A percentile compares a stretch with the other conserved stretches of the same genome.
Evolutionary conservation across 2,329 filamentous ascomycete genomes (phyloP).

Genomic region (Remersonia thermophila): DNA sequence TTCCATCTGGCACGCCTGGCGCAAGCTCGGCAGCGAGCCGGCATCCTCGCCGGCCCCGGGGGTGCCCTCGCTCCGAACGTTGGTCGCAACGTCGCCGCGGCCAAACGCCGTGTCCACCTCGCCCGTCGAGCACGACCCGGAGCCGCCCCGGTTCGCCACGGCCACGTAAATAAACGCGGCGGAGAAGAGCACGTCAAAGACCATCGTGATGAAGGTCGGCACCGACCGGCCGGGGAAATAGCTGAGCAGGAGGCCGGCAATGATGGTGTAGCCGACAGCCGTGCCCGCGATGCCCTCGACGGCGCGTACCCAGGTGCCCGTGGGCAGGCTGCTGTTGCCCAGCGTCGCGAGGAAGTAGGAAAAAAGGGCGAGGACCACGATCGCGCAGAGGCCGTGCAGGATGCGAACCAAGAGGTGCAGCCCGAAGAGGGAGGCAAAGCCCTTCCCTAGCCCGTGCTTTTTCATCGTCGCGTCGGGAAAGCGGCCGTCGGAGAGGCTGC

Average conservation of each 20-base stretch:
- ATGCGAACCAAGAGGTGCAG: constrained; percentile 59
- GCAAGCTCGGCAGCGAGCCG: constrained; percentile 33
- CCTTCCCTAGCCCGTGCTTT: constrained; percentile 34
- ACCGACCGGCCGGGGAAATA: constrained; percentile 64
- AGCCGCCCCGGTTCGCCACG: constrained; percentile 57
- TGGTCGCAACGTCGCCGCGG: constrained; percentile 39
- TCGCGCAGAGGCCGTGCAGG: constrained; percentile 60
- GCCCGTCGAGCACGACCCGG: constrained; percentile 47
- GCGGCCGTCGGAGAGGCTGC: too few species aligned
- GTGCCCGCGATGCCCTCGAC: constrained; percentile 69
- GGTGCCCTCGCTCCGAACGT: constrained; percentile 33
- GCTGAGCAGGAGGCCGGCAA: constrained; percentile 64
- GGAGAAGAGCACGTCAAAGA: constrained; percentile 66
- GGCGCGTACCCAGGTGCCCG: constrained; percentile 54
- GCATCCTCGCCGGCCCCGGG: constrained; percentile 25
- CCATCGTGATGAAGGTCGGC: constrained; percentile 59
- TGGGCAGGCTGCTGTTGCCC: constrained; percentile 48
- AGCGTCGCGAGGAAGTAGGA: constrained; percentile 74
- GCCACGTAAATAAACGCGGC: constrained; percentile 75
- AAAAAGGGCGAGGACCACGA: constrained; percentile 65
- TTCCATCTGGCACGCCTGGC: constrained; percentile 58
- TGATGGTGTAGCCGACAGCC: constrained; percentile 60
- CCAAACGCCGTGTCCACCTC: constrained; percentile 58
- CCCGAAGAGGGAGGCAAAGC: constrained; percentile 53
- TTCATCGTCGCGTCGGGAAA: too few species aligned